Percentiles rank a stretch among this genome's conserved stretches.
Conservation (phyloP, 1,284 basidiomycete genomes). For the Ceratorhiza oryzae-sativae region DNA sequence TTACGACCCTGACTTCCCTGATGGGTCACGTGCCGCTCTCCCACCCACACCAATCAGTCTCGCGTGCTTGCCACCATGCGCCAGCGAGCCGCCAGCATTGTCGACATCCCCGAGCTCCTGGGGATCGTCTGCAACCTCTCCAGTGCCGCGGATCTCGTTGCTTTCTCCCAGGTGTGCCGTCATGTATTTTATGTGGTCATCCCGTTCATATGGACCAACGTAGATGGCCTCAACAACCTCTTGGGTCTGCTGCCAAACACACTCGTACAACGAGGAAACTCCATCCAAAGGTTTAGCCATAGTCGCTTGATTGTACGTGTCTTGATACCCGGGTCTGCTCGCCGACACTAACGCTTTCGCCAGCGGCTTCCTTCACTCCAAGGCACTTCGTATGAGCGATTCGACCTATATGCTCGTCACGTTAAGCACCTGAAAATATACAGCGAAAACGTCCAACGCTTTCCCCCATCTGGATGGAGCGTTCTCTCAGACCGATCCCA, state of each 20-base stretch:
- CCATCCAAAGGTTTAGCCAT: not conserved
- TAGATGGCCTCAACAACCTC: not conserved
- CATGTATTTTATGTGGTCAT: not conserved
- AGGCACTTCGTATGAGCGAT: not conserved
- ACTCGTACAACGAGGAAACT: not conserved
- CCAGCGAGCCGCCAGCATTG: not conserved
- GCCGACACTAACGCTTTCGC: not conserved
- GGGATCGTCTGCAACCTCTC: not conserved
- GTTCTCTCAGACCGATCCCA: not conserved
- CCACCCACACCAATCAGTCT: not conserved
- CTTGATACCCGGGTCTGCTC: not conserved
- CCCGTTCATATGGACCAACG: not conserved
- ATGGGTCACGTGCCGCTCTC: constrained; percentile 8
- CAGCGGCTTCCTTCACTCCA: not conserved
- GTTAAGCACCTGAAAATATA: not conserved
- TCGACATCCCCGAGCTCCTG: constrained; percentile 1
- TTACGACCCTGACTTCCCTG: constrained; percentile 2
- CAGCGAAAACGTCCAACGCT: not conserved
- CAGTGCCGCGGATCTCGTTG: not conserved
- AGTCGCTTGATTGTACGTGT: not conserved
- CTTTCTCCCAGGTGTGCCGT: not conserved
- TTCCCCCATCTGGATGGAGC: not conserved
- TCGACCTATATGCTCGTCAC: not conserved
- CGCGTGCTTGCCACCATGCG: not conserved
- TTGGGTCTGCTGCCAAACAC: not conserved